Base-by-base conservation (phyloP, 2,329 filamentous ascomycete genomes). In the Scytalidium sp. region DNA sequence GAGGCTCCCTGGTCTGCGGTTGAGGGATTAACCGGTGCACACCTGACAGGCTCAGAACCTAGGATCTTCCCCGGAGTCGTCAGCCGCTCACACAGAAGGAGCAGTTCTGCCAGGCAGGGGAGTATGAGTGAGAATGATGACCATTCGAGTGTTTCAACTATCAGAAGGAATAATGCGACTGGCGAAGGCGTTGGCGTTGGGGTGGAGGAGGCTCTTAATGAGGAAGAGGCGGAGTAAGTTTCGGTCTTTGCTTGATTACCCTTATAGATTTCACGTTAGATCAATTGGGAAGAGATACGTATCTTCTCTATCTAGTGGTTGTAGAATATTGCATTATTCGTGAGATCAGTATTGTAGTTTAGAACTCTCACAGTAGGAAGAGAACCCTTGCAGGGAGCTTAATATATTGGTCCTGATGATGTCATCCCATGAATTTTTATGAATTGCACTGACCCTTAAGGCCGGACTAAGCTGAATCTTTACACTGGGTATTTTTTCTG, bases 1-100 rank as follows among this genome's bases (percentile, higher is more conserved):
- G 71, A 74, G 19, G 59, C 63, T n/a, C 55, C 64, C 19, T 70
- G 69, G 66, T 56, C 68, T 13, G 59, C 69, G n/a, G n/a, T n/a
- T 7, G 69, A 75, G 47, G 60, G 65, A 10, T 64, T 62, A 20
- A 64, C 69, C 43, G 71, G 78, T 52, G 57, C 71, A 48, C 75
- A 80, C 56, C 62, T 82, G 10, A 79, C 75, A 11, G 81, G 77
- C 3, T 76, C 72, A 44, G 86, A 90, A 64, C 87, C 86, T 10
- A 79, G 76, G 54, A 82, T 90, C 54, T 88, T 90, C 56, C 88
- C 88, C 0, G 87, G 87, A 0, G 78, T 91, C 25, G 77, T 90
- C 46, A 68, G 72, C 47, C 52, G 64, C n/a, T 53, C 53, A 10
- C 62, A 64, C 46, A 56, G 61, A 43, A 51, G 55, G 23, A 57